Evolutionary conservation across 1,284 basidiomycete species (phyloP).

Genomic region (Sutorius eximius): DNA sequence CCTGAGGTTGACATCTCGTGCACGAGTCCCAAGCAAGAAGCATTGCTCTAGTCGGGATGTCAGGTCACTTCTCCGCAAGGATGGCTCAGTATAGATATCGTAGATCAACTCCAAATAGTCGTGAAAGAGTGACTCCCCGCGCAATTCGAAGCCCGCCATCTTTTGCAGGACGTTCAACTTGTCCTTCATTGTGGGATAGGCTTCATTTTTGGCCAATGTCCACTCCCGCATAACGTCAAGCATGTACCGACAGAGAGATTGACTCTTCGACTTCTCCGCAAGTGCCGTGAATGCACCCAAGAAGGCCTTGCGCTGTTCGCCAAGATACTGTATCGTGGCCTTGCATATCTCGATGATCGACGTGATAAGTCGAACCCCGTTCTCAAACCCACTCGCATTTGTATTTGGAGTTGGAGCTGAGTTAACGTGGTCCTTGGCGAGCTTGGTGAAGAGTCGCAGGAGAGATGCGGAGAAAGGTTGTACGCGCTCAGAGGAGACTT

Average conservation of each 20-base stretch:
- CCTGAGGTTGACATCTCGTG: constrained; percentile 77
- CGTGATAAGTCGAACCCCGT: constrained; percentile 60
- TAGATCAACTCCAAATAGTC: constrained; percentile 90
- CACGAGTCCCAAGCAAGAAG: constrained; percentile 91
- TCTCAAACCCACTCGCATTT: constrained; percentile 51
- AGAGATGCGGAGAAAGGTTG: constrained; percentile 79
- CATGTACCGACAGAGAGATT: constrained; percentile 80
- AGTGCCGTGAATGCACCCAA: constrained; percentile 76
- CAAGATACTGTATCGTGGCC: constrained; percentile 60
- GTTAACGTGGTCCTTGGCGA: constrained; percentile 87
- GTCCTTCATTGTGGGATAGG: constrained; percentile 93
- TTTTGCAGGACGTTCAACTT: constrained; percentile 89
- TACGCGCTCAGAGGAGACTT: constrained; percentile 80
- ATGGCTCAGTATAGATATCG: constrained; percentile 90
- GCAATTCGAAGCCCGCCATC: constrained; percentile 87
- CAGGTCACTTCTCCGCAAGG: constrained; percentile 87
- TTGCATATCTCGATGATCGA: constrained; percentile 75
- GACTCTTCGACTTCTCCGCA: constrained; percentile 90
- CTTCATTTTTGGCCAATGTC: constrained; percentile 82
- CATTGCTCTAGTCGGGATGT: constrained; percentile 92
- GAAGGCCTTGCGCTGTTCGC: constrained; percentile 73
- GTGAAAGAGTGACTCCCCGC: constrained; percentile 74
- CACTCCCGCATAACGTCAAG: constrained; percentile 88
- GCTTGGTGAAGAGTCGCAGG: constrained; percentile 83
- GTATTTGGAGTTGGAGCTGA: constrained; percentile 37